Conservation (phyloP, 78 protist genomes). For the Blattamonas nauphoetae region DNA sequence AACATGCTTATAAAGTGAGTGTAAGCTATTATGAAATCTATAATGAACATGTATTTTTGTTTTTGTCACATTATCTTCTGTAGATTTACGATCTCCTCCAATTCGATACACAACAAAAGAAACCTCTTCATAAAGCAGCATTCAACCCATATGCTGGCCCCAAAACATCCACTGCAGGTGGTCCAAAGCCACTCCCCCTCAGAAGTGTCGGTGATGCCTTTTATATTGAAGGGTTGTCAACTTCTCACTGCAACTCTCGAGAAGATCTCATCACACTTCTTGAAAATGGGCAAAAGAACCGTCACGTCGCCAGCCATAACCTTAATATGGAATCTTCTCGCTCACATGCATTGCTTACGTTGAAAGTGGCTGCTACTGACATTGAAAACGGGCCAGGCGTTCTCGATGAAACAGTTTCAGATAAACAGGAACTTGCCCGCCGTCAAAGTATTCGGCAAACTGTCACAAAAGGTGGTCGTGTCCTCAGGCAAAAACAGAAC, state of each 20-base stretch:
- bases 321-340: constrained; percentile 25
- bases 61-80: neutral
- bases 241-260: constrained; percentile 11
- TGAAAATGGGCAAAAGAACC: constrained; percentile 26
- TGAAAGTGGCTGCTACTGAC: neutral
- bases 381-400: neutral
- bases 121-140: no score
- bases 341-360: constrained; percentile 16
- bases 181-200: no score
- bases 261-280: constrained; percentile 24
- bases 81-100: neutral
- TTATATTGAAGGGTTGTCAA: constrained; percentile 23
- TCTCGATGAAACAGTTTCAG: neutral
- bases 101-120: neutral
- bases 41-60: constrained; percentile 23
- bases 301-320: constrained; percentile 11
- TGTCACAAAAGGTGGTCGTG: neutral
- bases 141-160: no score
- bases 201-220: neutral
- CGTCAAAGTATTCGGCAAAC: neutral
- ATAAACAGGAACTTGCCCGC: neutral
- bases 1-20: neutral
- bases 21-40: constrained; percentile 14
- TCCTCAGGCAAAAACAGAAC: neutral
- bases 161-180: no score